Evolutionary conservation across 805 yeast species (phyloP), one percentile per base, ranked within the genome.

Genomic region (Kluyveromyces dobzhanskii): DNA sequence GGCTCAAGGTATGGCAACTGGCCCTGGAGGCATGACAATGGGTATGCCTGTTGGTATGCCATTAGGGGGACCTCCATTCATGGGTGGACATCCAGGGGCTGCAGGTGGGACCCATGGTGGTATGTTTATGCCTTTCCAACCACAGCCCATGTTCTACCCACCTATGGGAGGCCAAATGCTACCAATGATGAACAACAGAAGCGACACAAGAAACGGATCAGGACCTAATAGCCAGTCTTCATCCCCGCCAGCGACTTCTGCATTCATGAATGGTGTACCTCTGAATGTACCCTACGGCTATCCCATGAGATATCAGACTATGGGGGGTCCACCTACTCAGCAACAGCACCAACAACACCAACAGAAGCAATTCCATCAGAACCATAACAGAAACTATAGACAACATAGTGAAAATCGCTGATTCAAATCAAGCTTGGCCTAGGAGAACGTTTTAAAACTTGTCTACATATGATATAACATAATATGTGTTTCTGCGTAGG

Each of bases 81-180:
- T 55, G 53, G 47, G 44, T 38, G 56, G 50, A 2, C 46, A 41
- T 12, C 33, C 30, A 4, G 37, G 29, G 11, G 29, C 30, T 6
- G 44, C 43, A 33, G 44, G 46, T 27, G 52, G 48, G 2, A 35
- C 40, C 5, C 41, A 40, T 19, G 49, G 51, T 47, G 56, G 55
- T 3, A 54, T 57, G 59, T 58, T 57, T 28, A 48, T 57, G 50
- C 63, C 63, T 29, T 54, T 51, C 41, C 64, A 59, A 41, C 60
- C 60, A 10, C 62, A 56, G 41, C 59, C 62, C 13, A 46, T 56
- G 49, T 56, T 54, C 39, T 56, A 56, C 34, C 62, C 62, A 21
- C 45, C 52, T 4, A 55, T 57, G 56, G 37, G 37, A 5, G 53
- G 51, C 19, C 60, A 51, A 30, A 53, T 54, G 57, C 48, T 53